phyloP scores from a whole-genome alignment of 805 yeast genomes.

The Wickerhamomyces bisporus region DNA sequence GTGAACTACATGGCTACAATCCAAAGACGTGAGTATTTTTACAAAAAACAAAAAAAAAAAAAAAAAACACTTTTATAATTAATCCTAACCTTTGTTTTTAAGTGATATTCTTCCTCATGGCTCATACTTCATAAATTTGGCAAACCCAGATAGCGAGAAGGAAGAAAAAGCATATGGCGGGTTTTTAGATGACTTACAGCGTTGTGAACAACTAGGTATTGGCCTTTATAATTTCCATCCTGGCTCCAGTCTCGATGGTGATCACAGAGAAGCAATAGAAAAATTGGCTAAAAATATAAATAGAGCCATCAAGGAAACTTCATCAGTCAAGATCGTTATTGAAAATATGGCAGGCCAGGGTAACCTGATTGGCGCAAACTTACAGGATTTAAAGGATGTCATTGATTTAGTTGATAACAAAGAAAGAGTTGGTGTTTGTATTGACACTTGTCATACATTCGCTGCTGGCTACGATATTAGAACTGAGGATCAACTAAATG shows the following conservation, averaged over 20 bases:
- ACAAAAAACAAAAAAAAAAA: too few relatives aligned
- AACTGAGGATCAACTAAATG: slow-evolving; percentile 47
- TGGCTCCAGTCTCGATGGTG: slow-evolving; percentile 78
- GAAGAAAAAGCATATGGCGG: slow-evolving; percentile 70
- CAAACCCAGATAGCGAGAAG: slow-evolving; percentile 82
- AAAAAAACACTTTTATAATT: too few relatives aligned
- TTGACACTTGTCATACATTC: slow-evolving; percentile 94
- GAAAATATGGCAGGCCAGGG: slow-evolving; percentile 99
- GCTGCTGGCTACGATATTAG: slow-evolving; percentile 93
- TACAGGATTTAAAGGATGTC: slow-evolving; percentile 71
- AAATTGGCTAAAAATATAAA: slow-evolving; percentile 78
- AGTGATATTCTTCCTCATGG: slow-evolving; percentile 87
- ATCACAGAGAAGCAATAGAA: slow-evolving; percentile 56
- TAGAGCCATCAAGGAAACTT: slow-evolving; percentile 66
- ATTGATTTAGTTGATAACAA: slow-evolving; percentile 78
- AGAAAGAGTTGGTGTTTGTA: slow-evolving; percentile 86
- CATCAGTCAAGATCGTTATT: slow-evolving; percentile 78
- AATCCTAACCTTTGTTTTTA: too few relatives aligned
- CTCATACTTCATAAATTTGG: slow-evolving; percentile 87
- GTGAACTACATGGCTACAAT: slow-evolving; percentile 60
- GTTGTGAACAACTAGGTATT: slow-evolving; percentile 83
- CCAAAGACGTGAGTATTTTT: slow-evolving; percentile 45
- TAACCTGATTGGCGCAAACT: slow-evolving; percentile 74
- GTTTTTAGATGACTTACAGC: slow-evolving; percentile 75
- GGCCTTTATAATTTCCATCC: slow-evolving; percentile 92